Evolutionary conservation across 257 asterid genomes (phyloP).

Genomic region (Marsdenia floribunda): DNA sequence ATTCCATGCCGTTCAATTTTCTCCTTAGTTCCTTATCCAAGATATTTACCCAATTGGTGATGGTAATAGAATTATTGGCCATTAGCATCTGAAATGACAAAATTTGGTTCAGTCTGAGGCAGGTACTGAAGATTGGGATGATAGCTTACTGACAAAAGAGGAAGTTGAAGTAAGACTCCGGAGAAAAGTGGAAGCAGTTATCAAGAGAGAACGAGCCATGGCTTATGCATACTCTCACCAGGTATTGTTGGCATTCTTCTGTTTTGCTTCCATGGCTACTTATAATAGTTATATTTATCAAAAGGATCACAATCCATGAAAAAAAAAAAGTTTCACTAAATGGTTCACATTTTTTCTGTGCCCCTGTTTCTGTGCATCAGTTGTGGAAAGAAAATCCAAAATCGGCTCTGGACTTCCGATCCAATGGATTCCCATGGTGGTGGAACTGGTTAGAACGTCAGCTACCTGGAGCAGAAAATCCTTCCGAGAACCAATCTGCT

Average conservation of each 20-base stretch:
- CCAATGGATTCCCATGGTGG: constrained; percentile 84
- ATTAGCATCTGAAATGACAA: no score
- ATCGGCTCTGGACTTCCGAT: constrained; percentile 40
- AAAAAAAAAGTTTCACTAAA: not conserved
- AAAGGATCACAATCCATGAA: not conserved
- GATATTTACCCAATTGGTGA: not conserved
- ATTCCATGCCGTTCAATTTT: not conserved
- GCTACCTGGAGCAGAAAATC: constrained; percentile 35
- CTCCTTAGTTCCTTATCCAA: not conserved
- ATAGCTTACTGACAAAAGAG: constrained; percentile 74
- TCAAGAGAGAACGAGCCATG: constrained; percentile 90
- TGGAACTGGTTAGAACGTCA: constrained; percentile 96
- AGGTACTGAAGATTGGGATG: constrained; percentile 79
- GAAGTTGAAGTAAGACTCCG: constrained; percentile 59
- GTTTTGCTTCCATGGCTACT: not conserved
- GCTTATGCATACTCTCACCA: constrained; percentile 88
- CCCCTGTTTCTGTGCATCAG: constrained; percentile 28
- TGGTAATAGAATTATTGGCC: not conserved
- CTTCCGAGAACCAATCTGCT: constrained; percentile 36
- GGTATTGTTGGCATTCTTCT: constrained; percentile 32
- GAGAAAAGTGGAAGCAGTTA: constrained; percentile 77
- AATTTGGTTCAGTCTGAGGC: constrained; percentile 49
- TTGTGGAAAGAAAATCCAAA: constrained; percentile 58
- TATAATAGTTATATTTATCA: not conserved
- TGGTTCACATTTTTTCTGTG: not conserved